These are phyloP conservation scores for Mycena metata DNA, from an alignment of 768 basidiomycete species.

Conservation along the genomic window DNA sequence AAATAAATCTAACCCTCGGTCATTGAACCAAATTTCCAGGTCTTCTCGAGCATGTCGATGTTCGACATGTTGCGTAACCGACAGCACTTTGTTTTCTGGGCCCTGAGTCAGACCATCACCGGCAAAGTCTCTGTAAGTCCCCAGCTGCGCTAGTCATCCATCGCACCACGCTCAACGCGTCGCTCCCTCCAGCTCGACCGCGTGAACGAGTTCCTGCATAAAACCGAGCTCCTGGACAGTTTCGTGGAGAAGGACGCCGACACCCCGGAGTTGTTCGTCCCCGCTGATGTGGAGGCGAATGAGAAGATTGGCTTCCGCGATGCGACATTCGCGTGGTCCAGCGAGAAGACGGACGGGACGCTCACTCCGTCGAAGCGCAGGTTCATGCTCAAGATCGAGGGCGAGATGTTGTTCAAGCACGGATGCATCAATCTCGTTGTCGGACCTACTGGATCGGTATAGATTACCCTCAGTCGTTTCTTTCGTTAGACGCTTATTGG, in stretches of 20 bases:
- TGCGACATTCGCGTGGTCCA: slow-evolving; percentile 71
- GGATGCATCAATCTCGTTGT: slow-evolving; percentile 71
- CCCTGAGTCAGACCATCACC: slow-evolving; percentile 40
- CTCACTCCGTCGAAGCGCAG: slow-evolving; percentile 58
- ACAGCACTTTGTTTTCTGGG: slow-evolving; percentile 37
- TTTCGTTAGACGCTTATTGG: background rate
- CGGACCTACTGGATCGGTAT: slow-evolving; percentile 65
- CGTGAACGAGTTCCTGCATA: slow-evolving; percentile 55
- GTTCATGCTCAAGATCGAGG: slow-evolving; percentile 65
- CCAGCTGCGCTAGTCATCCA: background rate
- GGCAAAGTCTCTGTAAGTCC: slow-evolving; percentile 73
- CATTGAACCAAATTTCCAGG: slow-evolving; percentile 24
- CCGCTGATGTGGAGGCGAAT: slow-evolving; percentile 20
- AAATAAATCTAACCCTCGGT: no score
- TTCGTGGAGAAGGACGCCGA: slow-evolving; percentile 49
- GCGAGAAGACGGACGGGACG: slow-evolving; percentile 44
- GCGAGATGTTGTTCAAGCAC: slow-evolving; percentile 66
- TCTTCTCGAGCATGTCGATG: slow-evolving; percentile 68
- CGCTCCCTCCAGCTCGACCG: slow-evolving; percentile 51
- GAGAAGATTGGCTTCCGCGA: slow-evolving; percentile 67
- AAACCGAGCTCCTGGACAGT: slow-evolving; percentile 64
- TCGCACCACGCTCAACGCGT: background rate
- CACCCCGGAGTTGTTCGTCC: slow-evolving; percentile 30
- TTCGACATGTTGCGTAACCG: slow-evolving; percentile 70
- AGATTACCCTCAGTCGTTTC: background rate